Base-by-base conservation (phyloP, 2,329 filamentous ascomycete species). In the Aspergillus transmontanensis region DNA sequence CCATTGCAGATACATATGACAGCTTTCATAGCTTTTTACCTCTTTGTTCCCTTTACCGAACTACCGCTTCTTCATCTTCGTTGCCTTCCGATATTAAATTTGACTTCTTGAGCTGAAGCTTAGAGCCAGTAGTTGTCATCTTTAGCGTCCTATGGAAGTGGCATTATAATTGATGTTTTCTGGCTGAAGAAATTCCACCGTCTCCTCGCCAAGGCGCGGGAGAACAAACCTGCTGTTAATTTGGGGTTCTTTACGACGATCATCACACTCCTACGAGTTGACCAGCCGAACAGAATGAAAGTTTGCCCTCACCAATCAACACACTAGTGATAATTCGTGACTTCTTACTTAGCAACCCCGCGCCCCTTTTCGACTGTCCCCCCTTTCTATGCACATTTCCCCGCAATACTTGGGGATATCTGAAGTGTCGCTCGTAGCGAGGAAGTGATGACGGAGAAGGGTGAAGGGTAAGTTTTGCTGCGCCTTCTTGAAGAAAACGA, bases 361-460 rank as follows among this genome's bases (percentile, higher is more conserved):
- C 53, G 21, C 23, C n/a, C 45, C 43, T 46, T 19, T 21, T 41
- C 50, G 9, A 19, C 30, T 14, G 14, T 54, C 12, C 19, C 10
- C n/a, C 36, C 28, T n/a, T 39, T 46, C 26, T 51, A 39, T 59
- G 48, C 26, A 23, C 26, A 36, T 57, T 21, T 21, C 26, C 16
- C 21, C 41, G 43, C 56, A 36, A 57, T n/a, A 23, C 34, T 46
- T 19, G 28, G n/a, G 19, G 19, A 60, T n/a, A 39, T 32, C 16
- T 41, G 28, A 21, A 50, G 53, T 26, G n/a, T 32, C 23, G 28
- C 36, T 55, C 46, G 62, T 57, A 59, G 55, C 57, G 60, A 63
- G 54, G 28, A 39, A 66, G 66, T 64, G 58, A 76, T 76, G 73
- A 68, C 67, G 63, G 74, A 76, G 61, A 74, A 69, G 66, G 63